phyloP scores from a whole-genome alignment of 805 yeast genomes.

The Ogataea henricii region DNA sequence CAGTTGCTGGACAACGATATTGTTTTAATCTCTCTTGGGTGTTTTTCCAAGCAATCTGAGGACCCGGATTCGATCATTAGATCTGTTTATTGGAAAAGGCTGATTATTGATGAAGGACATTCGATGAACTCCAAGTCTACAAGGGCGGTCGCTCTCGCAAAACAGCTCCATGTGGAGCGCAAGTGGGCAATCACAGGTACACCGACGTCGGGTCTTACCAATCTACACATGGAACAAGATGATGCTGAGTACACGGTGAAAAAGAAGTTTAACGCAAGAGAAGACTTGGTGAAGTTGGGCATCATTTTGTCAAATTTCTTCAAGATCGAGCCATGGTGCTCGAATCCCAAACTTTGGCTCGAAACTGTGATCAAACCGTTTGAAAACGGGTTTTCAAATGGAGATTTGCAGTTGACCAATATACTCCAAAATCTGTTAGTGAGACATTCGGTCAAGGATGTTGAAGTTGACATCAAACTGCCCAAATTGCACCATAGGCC shows the following conservation, averaged over 20 bases:
- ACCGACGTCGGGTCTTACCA: slow-evolving; percentile 70
- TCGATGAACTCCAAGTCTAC: slow-evolving; percentile 56
- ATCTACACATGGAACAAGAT: slow-evolving; percentile 47
- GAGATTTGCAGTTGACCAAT: slow-evolving; percentile 42
- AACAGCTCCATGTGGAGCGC: slow-evolving; percentile 54
- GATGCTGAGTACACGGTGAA: slow-evolving; percentile 46
- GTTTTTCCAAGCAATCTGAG: slow-evolving; percentile 45
- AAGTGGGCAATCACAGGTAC: slow-evolving; percentile 79
- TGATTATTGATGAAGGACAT: slow-evolving; percentile 79
- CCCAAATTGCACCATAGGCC: slow-evolving; percentile 63
- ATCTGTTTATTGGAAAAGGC: slow-evolving; percentile 61
- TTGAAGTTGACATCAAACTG: slow-evolving; percentile 54
- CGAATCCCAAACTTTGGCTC: slow-evolving; percentile 50
- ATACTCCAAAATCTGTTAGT: slow-evolving; percentile 53
- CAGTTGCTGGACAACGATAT: slow-evolving; percentile 50
- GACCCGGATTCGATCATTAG: slow-evolving; percentile 39
- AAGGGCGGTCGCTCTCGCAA: slow-evolving; percentile 50
- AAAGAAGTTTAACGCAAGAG: slow-evolving; percentile 50
- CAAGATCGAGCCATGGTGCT: slow-evolving; percentile 58
- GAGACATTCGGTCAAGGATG: slow-evolving; percentile 55
- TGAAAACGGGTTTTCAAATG: slow-evolving; percentile 39
- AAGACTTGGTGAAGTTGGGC: slow-evolving; percentile 58
- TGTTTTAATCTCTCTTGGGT: slow-evolving; percentile 49
- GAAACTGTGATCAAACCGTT: slow-evolving; percentile 51
- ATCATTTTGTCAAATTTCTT: slow-evolving; percentile 52